phyloP scores from a whole-genome alignment of 2,329 filamentous ascomycete species.

The Passalora sequoiae region DNA sequence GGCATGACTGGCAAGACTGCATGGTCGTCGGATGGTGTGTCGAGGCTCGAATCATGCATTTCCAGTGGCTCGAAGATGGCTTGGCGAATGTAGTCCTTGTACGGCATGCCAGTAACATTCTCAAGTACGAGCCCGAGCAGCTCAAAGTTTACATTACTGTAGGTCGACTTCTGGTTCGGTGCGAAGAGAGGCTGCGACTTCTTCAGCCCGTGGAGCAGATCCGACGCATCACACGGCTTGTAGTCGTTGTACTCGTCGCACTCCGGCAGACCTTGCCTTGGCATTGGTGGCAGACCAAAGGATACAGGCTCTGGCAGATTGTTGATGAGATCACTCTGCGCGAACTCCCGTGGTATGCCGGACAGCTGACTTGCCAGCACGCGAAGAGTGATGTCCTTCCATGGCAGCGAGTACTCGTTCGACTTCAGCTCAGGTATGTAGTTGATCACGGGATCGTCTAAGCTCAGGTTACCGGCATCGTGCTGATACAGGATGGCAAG shows the following conservation, averaged over 20 bases:
- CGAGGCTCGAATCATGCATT: conserved; percentile 33
- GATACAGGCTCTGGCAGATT: conserved; percentile 16
- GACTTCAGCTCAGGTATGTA: conserved; percentile 46
- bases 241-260: conserved; percentile 36
- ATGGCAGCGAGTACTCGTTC: conserved; percentile 37
- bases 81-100: conserved; percentile 36
- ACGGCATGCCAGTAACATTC: conserved; percentile 35
- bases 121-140: conserved; percentile 40
- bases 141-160: conserved; percentile 40
- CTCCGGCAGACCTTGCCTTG: conserved; percentile 27
- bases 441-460: conserved; percentile 43
- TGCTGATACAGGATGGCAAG: conserved; percentile 52
- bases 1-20: conserved; percentile 36
- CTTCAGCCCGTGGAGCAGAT: conserved; percentile 34
- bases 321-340: conserved; percentile 16
- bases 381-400: conserved; percentile 42
- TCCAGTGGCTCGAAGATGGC: conserved; percentile 39
- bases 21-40: conserved; percentile 32
- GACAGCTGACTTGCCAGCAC: conserved; percentile 40
- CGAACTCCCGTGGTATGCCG: conserved; percentile 40
- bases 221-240: conserved; percentile 30
- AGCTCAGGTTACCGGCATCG: conserved; percentile 45
- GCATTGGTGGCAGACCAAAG: conserved; percentile 35
- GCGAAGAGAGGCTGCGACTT: conserved; percentile 36
- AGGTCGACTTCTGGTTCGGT: conserved; percentile 41